Base-by-base conservation (phyloP, 441 rosid species). In the Pelargonium citronellum region DNA sequence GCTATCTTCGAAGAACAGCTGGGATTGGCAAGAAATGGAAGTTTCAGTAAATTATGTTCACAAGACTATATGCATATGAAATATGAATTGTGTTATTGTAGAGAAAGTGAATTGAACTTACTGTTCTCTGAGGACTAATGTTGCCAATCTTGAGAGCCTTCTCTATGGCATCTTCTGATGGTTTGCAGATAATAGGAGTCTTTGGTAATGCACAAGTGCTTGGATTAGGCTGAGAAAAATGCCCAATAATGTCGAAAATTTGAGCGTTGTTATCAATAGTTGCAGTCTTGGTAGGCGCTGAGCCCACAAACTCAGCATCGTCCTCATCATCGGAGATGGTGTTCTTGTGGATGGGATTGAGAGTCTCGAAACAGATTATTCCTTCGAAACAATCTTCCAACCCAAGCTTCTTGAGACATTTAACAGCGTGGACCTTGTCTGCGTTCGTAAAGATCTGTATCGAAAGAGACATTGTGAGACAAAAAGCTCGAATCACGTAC, bases 1-100 rank as follows among this genome's bases (percentile, higher is more conserved):
- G 43, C 96, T 91, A 69, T 94, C 99, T 77, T 94, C 96, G 13
- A 94, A 89, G 81, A 94, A 91, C 80, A 91, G 37, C 97, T 91
- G 88, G 13, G 72, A 73, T 41, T n/a, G 57, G 22, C 64, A 69
- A n/a, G 17, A n/a, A 51, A 51, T 7, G 16, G 16, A 53, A 53
- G 16, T 12, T 4, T 51, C 4, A 53, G 58, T 19, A 5, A 69
- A 20, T 5, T 46, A 22, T 24, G 30, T 43, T 8, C 7, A 6
- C 4, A n/a, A 74, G 19, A 16, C 2, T 47, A 27, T 27, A 27
- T 27, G 12, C 16, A 47, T 11, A 47, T 47, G 3, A 9, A 4
- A 66, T 8, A 24, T 47, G 39, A n/a, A 3, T 6, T 41, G 11
- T 9, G 10, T 1, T 0, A 2, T n/a, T 51, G 3, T 51, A 3